Evolutionary conservation across 2,329 filamentous ascomycete species (phyloP).

Genomic region (Sclerotinia trifoliorum): DNA sequence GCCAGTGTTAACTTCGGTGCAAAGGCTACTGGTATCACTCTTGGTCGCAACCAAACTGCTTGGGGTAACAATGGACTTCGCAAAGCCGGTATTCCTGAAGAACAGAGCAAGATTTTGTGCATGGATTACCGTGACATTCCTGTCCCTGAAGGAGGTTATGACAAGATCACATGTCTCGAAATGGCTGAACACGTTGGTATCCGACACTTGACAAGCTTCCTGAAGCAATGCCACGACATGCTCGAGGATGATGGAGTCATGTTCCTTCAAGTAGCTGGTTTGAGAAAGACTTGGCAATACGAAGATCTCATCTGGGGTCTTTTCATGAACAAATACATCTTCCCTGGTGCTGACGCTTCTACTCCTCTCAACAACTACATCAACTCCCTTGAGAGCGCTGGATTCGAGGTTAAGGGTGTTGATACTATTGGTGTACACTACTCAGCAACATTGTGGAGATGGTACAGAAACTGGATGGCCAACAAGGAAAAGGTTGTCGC

Average conservation of each 20-base stretch:
- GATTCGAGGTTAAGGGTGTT: slow-evolving; percentile 86
- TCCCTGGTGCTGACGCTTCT: slow-evolving; percentile 93
- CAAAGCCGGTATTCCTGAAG: slow-evolving; percentile 76
- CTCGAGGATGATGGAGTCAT: slow-evolving; percentile 94
- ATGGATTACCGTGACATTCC: slow-evolving; percentile 97
- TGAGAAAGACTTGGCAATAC: slow-evolving; percentile 95
- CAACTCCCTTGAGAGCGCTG: slow-evolving; percentile 78
- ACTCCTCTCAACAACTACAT: slow-evolving; percentile 88
- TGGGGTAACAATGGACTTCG: slow-evolving; percentile 93
- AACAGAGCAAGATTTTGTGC: slow-evolving; percentile 89
- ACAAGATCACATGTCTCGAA: slow-evolving; percentile 96
- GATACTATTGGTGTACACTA: slow-evolving; percentile 97
- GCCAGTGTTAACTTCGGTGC: slow-evolving; percentile 90
- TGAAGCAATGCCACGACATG: slow-evolving; percentile 89
- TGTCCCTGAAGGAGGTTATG: slow-evolving; percentile 72
- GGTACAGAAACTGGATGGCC: slow-evolving; percentile 98
- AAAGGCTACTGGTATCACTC: slow-evolving; percentile 80
- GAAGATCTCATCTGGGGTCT: slow-evolving; percentile 97
- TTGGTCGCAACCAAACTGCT: slow-evolving; percentile 92
- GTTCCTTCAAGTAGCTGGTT: slow-evolving; percentile 92
- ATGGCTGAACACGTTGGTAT: slow-evolving; percentile 99
- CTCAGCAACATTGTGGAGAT: slow-evolving; percentile 92
- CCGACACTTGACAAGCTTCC: slow-evolving; percentile 77
- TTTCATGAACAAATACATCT: slow-evolving; percentile 99
- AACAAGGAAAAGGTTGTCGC: slow-evolving; percentile 90